Base-by-base conservation (phyloP, 1,284 basidiomycete genomes). In the Ceratobasidium sp. region DNA sequence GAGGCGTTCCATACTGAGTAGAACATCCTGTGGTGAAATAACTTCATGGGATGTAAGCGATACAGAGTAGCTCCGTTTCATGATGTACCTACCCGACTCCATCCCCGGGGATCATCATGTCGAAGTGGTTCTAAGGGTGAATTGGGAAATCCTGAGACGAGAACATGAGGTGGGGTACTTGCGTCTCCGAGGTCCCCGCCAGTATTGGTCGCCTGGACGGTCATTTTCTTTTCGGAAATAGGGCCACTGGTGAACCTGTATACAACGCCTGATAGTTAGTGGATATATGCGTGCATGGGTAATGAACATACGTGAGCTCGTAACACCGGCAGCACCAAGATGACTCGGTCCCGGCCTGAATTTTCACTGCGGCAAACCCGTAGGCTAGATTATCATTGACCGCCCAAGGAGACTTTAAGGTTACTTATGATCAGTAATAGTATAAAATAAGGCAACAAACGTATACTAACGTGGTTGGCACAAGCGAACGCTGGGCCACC, bases 311-410 rank as follows among this genome's bases (percentile, higher is more conserved):
- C 59, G 70, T 72, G 19, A 72, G 62, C 47, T 72, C 49, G 56
- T 72, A 72, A 54, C 71, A 72, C 19, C 67, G 64, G 71, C 71
- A 72, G 66, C 71, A 72, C 71, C 71, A 72, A 13, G 53, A n/a
- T 11, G 64, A 58, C 25, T 72, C 71, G 16, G 66, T 29, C 13
- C 52, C 39, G 13, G 69, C 71, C 56, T 70, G 52, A 49, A 72
- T 23, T 33, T 70, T 68, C 50, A 69, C 71, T 16, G 71, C 71
- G 11, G 71, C 71, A 58, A 68, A 72, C 14, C 71, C 71, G 50
- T 72, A 72, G 19, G 71, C 56, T 11, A 72, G 69, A 9, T 29
- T 56, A 49, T 64, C 53, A 42, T 39, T 60, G n/a, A 70, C 71
- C 6, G 71, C 71, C 64, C 64, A 72, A 7, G 71, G 71, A 13